Evolutionary conservation across 2,329 filamentous ascomycete species (phyloP).

Genomic region (Thielaviopsis musarum): DNA sequence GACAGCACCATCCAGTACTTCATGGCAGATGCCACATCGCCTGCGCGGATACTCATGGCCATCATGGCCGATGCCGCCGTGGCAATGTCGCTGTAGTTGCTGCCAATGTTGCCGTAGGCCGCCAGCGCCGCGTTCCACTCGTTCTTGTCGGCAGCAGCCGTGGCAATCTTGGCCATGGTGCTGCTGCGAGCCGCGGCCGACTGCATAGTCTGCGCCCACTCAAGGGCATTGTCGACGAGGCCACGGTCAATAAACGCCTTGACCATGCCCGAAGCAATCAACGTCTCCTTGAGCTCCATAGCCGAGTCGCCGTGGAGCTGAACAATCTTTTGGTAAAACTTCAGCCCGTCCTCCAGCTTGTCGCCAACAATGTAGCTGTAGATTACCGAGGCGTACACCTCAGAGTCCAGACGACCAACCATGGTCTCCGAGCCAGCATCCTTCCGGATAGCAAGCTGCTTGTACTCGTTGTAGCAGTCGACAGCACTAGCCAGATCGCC

Average conservation of each 20-base stretch:
- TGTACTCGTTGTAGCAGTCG: constrained; percentile 92
- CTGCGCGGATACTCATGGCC: constrained; percentile 69
- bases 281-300: constrained; percentile 49
- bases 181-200: constrained; percentile 30
- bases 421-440: constrained; percentile 56
- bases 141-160: constrained; percentile 63
- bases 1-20: constrained; percentile 66
- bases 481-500: constrained; percentile 78
- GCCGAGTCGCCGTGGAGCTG: constrained; percentile 41
- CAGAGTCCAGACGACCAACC: constrained; percentile 56
- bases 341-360: constrained; percentile 63
- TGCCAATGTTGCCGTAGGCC: constrained; percentile 44
- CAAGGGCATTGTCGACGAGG: constrained; percentile 55
- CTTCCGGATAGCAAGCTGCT: constrained; percentile 67
- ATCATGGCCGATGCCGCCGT: constrained; percentile 63
- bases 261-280: constrained; percentile 61
- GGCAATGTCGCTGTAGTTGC: constrained; percentile 31
- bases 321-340: constrained; percentile 71
- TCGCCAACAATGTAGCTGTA: constrained; percentile 74
- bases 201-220: constrained; percentile 50
- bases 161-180: constrained; percentile 58
- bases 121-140: constrained; percentile 50
- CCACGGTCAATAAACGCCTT: constrained; percentile 57
- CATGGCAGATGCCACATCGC: constrained; percentile 60
- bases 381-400: constrained; percentile 83